Conservation (phyloP, 257 asterid species). For the Solanum appendiculatum region DNA sequence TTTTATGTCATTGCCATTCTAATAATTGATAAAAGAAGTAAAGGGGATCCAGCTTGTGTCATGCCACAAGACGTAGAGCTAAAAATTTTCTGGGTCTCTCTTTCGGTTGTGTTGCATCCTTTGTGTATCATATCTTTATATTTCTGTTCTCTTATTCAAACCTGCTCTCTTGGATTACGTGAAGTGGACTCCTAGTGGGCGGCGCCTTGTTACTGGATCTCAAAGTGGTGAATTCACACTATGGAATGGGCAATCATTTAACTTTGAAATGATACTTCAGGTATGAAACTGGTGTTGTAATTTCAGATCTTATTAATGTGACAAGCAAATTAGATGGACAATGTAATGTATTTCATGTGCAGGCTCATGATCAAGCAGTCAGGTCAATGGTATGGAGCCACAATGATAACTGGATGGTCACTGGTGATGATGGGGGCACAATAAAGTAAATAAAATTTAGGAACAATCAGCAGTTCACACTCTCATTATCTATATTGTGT, state of each 20-base stretch:
- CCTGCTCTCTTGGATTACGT: constrained; percentile 10
- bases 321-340: background rate
- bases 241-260: constrained; percentile 98
- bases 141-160: constrained; percentile 6
- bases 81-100: background rate
- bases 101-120: background rate
- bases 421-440: constrained; percentile 98
- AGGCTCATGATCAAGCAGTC: constrained; percentile 99
- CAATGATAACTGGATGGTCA: constrained; percentile 99
- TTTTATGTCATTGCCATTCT: background rate
- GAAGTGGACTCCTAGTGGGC: constrained; percentile 99
- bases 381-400: constrained; percentile 99
- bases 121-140: background rate
- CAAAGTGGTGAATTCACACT: constrained; percentile 98
- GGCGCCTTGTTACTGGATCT: constrained; percentile 98
- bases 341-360: constrained; percentile 10
- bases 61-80: background rate
- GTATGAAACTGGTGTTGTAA: constrained; percentile 24
- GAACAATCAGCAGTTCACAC: background rate
- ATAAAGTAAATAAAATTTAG: constrained; percentile 55
- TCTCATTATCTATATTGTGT: background rate
- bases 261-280: constrained; percentile 98
- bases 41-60: background rate
- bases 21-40: background rate
- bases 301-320: background rate